Percentiles rank a stretch among this genome's conserved stretches.
phyloP scores from a whole-genome alignment of 2,329 filamentous ascomycete genomes.

The Fusarium torreyae region DNA sequence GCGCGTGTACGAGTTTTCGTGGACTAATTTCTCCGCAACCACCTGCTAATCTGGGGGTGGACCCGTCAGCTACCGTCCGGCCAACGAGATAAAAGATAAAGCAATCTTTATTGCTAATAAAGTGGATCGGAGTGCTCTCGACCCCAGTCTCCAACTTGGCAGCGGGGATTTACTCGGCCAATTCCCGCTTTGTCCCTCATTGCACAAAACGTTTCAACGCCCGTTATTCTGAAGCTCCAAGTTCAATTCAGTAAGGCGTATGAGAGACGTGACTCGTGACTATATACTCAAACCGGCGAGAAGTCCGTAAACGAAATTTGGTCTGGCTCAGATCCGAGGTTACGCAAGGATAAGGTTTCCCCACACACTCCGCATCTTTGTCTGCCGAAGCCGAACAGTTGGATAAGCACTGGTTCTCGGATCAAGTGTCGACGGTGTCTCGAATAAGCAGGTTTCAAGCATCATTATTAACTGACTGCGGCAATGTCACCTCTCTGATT shows the following conservation, averaged over 20 bases:
- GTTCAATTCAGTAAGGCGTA: not conserved
- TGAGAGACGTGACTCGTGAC: not conserved
- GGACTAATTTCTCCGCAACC: slow-evolving; percentile 25
- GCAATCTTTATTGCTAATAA: slow-evolving; percentile 18
- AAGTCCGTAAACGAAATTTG: slow-evolving; percentile 9
- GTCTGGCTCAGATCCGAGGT: slow-evolving; percentile 4
- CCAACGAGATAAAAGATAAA: not conserved
- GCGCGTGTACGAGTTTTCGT: not conserved
- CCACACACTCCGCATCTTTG: not conserved
- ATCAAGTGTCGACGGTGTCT: no score
- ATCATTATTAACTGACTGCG: no score
- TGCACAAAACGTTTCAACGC: not conserved
- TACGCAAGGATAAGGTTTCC: slow-evolving; percentile 4
- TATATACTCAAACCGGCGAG: not conserved
- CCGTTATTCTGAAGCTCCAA: not conserved
- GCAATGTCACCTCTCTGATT: no score
- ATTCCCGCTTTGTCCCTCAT: not conserved
- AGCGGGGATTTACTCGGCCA: slow-evolving; percentile 8
- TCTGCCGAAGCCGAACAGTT: not conserved
- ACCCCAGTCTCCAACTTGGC: slow-evolving; percentile 8
- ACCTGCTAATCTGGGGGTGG: slow-evolving; percentile 30
- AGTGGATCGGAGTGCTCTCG: slow-evolving; percentile 21
- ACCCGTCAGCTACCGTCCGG: not conserved
- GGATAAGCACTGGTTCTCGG: no score
- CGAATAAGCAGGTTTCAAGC: no score